A percentile compares a stretch with the other conserved stretches of the same genome.
Conservation (phyloP, 2,329 filamentous ascomycete genomes). For the Neopestalotiopsis clavispora region DNA sequence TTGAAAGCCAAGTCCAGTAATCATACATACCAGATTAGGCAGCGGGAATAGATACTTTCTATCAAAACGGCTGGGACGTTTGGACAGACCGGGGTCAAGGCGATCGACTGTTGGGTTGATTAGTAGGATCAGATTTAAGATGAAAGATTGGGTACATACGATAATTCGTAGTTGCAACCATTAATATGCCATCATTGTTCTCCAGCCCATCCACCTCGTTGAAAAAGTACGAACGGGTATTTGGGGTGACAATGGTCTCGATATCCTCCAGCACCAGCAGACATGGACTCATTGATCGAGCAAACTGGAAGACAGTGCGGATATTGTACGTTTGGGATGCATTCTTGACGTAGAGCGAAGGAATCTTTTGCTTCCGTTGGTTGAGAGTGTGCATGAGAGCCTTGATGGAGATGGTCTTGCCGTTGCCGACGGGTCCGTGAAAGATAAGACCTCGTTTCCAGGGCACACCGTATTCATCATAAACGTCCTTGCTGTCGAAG, state of each 20-base stretch:
- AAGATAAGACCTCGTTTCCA: slow-evolving; percentile 75
- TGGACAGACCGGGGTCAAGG: slow-evolving; percentile 68
- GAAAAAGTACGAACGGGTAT: slow-evolving; percentile 68
- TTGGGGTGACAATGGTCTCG: slow-evolving; percentile 64
- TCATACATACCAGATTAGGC: slow-evolving; percentile 22
- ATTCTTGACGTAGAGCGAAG: slow-evolving; percentile 64
- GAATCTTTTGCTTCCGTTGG: slow-evolving; percentile 53
- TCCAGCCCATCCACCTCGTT: slow-evolving; percentile 73
- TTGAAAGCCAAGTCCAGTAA: background rate
- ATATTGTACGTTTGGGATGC: slow-evolving; percentile 59
- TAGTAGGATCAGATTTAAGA: background rate
- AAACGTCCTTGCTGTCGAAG: slow-evolving; percentile 62
- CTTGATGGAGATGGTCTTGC: slow-evolving; percentile 73
- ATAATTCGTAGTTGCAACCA: slow-evolving; percentile 67
- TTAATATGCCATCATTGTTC: slow-evolving; percentile 71
- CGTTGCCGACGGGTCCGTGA: slow-evolving; percentile 65
- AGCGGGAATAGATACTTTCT: slow-evolving; percentile 65
- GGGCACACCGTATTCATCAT: slow-evolving; percentile 63
- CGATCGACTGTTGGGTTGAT: slow-evolving; percentile 48
- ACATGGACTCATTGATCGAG: slow-evolving; percentile 66
- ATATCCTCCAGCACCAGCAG: slow-evolving; percentile 74
- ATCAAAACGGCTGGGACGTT: slow-evolving; percentile 67
- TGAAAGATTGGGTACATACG: slow-evolving; percentile 19
- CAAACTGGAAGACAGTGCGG: slow-evolving; percentile 57
- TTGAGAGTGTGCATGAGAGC: slow-evolving; percentile 69